These are phyloP conservation scores for Radiomyces spectabilis DNA, from an alignment of 192 early-diverging fungal genomes.

Conservation along the genomic window DNA sequence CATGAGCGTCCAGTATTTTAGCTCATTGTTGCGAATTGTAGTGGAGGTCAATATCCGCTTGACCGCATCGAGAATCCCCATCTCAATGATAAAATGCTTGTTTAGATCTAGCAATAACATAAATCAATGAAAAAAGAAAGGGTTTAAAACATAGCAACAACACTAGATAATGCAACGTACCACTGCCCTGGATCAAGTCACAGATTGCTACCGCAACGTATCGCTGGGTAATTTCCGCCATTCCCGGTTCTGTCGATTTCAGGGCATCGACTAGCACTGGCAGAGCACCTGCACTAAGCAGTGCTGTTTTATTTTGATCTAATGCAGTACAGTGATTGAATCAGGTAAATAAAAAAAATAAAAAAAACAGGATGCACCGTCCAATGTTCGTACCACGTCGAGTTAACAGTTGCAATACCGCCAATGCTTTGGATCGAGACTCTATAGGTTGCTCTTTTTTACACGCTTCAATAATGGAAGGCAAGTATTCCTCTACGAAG, in stretches of 20 bases:
- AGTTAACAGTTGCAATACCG: constrained; percentile 59
- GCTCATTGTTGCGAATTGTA: constrained; percentile 56
- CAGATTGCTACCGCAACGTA: constrained; percentile 66
- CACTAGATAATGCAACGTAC: constrained; percentile 23
- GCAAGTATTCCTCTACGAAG: constrained; percentile 42
- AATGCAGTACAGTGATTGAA: not conserved
- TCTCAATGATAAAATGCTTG: constrained; percentile 48
- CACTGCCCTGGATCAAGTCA: constrained; percentile 52
- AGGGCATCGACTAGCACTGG: constrained; percentile 50
- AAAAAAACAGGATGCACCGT: not conserved
- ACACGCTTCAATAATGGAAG: constrained; percentile 48
- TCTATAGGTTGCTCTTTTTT: constrained; percentile 36
- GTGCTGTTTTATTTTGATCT: constrained; percentile 50
- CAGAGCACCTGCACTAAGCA: constrained; percentile 55
- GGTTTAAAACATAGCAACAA: not conserved
- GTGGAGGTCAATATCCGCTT: constrained; percentile 43
- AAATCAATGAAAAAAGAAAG: not conserved
- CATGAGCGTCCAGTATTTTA: constrained; percentile 76
- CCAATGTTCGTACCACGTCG: constrained; percentile 43
- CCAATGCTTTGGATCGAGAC: constrained; percentile 47
- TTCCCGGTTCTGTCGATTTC: constrained; percentile 31
- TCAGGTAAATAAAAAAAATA: not conserved
- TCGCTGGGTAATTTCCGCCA: constrained; percentile 48
- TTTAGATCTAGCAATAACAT: constrained; percentile 42
- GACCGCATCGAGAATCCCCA: constrained; percentile 56